Conservation (phyloP, 2,329 filamentous ascomycete species). For the Leptodontidium sp. region DNA sequence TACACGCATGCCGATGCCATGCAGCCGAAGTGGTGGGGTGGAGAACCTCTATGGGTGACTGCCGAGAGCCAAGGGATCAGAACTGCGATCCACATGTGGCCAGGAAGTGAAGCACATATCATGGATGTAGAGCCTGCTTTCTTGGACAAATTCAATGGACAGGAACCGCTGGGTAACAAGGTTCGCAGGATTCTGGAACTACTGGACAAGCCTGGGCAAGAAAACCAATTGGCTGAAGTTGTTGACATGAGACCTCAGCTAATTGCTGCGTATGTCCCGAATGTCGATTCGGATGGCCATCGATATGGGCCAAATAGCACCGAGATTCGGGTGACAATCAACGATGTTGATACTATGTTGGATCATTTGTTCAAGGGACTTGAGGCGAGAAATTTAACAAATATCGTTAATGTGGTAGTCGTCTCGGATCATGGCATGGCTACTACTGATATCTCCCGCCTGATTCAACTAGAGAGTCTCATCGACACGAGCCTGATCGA, state of each 20-base stretch:
- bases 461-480: constrained; percentile 90
- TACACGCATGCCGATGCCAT: constrained; percentile 82
- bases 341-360: constrained; percentile 83
- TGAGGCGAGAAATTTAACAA: constrained; percentile 81
- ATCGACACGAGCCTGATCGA: constrained; percentile 80
- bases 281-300: constrained; percentile 89
- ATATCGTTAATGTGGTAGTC: constrained; percentile 93
- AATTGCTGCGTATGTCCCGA: constrained; percentile 92
- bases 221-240: constrained; percentile 60
- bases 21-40: constrained; percentile 92
- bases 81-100: constrained; percentile 97
- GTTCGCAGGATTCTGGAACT: constrained; percentile 82
- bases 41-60: constrained; percentile 93
- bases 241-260: constrained; percentile 79
- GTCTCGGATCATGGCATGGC: constrained; percentile 99
- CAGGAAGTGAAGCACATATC: constrained; percentile 90
- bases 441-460: constrained; percentile 79
- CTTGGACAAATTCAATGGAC: constrained; percentile 84
- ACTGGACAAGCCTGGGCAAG: constrained; percentile 80
- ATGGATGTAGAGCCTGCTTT: constrained; percentile 77
- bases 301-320: constrained; percentile 93
- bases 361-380: constrained; percentile 78
- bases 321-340: constrained; percentile 82
- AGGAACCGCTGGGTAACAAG: constrained; percentile 78
- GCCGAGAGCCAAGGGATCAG: constrained; percentile 83